These are phyloP conservation scores for Lachnellula suecica DNA, from an alignment of 2,329 filamentous ascomycete genomes.

Conservation along the genomic window DNA sequence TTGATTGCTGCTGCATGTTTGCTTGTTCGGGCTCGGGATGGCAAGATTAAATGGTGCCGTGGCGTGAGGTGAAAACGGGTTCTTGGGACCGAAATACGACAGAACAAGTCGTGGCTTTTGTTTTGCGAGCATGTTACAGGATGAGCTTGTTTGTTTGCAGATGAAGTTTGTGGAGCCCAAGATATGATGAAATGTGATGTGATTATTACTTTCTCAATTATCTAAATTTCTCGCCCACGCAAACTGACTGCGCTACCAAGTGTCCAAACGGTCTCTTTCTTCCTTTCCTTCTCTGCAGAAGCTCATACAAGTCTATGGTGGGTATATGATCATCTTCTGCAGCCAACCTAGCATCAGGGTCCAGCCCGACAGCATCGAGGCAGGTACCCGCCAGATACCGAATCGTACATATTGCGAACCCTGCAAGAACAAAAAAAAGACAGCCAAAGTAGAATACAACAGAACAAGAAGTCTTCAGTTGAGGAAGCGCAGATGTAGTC, in stretches of 20 bases:
- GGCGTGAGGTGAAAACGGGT: background rate
- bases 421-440: background rate
- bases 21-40: background rate
- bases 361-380: constrained; percentile 14
- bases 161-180: background rate
- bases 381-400: constrained; percentile 3
- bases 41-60: no score
- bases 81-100: background rate
- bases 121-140: background rate
- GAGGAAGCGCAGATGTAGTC: constrained; percentile 1
- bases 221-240: constrained; percentile 1
- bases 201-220: constrained; percentile 13
- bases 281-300: constrained; percentile 14
- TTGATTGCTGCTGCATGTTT: background rate
- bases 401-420: background rate
- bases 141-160: background rate
- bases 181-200: constrained; percentile 1
- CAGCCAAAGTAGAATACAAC: background rate
- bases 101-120: background rate
- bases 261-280: background rate
- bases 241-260: background rate
- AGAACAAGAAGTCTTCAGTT: background rate
- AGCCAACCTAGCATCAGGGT: constrained; percentile 9
- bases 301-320: constrained; percentile 17
- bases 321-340: constrained; percentile 16